Evolutionary conservation across 306 rosid genomes (phyloP), one percentile per base, ranked within the genome.

Genomic region (Quercus variabilis): DNA sequence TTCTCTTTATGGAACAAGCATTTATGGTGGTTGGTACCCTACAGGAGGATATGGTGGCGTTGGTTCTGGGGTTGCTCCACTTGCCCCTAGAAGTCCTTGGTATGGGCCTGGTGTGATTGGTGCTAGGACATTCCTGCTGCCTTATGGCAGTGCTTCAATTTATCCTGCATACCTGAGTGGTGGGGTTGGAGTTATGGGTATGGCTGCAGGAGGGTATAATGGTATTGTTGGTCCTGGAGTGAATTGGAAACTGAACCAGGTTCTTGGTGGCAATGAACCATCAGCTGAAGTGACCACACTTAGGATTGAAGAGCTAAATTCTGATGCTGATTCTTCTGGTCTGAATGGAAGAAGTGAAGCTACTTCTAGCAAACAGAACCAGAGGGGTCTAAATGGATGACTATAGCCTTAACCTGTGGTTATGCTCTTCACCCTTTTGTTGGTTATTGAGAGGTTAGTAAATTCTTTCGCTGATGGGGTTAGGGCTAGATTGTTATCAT

Each of bases 1-100:
- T 11, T 86, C 83, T 73, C 41, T 49, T 43, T 88, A 83, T 31
- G 92, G 90, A 65, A 41, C 84, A 17, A 68, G 62, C 71, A 13
- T 63, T 6, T 85, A 86, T 82, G 86, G 91, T 57, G 84, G 86
- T 78, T 89, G 92, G 92, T 85, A 85, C 26, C 90, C 92, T 18
- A 13, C 74, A 31, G 92, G 90, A 69, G 90, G 83, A 73, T 85
- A 77, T 71, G 85, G 78, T 67, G 87, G 86, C 20, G 59, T 71
- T 74, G 85, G 85, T 46, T 87, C 87, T 87, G 92, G 63, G 46
- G 64, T 87, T 80, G 81, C 89, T 6, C 82, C 89, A 30, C 69
- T 84, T 74, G 81, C 74, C 63, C 74, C 86, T 26, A 74, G 88
- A 57, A 84, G 76, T 58, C 31, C 80, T 56, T 85, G 89, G 90